A percentile compares a stretch with the other conserved stretches of the same genome.
These are phyloP conservation scores for Cucumis hystrix DNA, from an alignment of 306 rosid species.

Conservation along the genomic window DNA sequence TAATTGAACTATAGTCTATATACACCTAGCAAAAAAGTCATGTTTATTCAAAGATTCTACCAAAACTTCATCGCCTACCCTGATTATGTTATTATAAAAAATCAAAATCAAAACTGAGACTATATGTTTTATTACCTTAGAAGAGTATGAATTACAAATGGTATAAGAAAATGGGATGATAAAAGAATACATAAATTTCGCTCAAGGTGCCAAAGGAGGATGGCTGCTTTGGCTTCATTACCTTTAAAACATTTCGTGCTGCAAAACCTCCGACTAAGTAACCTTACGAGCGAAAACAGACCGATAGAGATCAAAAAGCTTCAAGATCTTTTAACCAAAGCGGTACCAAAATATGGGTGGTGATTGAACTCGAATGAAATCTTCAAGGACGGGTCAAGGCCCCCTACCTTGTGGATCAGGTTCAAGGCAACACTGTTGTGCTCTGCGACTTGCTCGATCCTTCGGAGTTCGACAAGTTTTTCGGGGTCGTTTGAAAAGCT, in stretches of 20 bases:
- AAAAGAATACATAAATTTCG: neutral
- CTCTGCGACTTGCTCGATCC: constrained; percentile 85
- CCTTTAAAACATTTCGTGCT: neutral
- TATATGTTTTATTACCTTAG: neutral
- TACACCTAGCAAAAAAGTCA: neutral
- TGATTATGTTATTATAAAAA: neutral
- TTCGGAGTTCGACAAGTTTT: constrained; percentile 56
- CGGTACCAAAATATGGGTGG: constrained; percentile 82
- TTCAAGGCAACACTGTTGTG: constrained; percentile 80
- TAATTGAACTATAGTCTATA: neutral
- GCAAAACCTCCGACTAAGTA: neutral
- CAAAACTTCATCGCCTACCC: neutral
- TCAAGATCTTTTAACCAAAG: constrained; percentile 76
- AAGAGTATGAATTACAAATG: neutral
- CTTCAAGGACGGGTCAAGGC: constrained; percentile 59
- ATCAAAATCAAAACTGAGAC: neutral
- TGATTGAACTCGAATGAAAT: constrained; percentile 64
- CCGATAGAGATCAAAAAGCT: neutral
- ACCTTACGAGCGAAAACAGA: constrained; percentile 29
- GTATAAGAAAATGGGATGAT: neutral
- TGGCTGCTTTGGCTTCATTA: neutral
- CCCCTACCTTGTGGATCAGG: constrained; percentile 51
- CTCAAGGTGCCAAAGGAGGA: neutral
- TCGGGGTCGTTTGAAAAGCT: constrained; percentile 65
- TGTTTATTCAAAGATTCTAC: neutral